Percentiles rank a stretch among this genome's conserved stretches.
Evolutionary conservation across 1,284 basidiomycete species (phyloP).

Genomic region (Ceratobasidium sp.): DNA sequence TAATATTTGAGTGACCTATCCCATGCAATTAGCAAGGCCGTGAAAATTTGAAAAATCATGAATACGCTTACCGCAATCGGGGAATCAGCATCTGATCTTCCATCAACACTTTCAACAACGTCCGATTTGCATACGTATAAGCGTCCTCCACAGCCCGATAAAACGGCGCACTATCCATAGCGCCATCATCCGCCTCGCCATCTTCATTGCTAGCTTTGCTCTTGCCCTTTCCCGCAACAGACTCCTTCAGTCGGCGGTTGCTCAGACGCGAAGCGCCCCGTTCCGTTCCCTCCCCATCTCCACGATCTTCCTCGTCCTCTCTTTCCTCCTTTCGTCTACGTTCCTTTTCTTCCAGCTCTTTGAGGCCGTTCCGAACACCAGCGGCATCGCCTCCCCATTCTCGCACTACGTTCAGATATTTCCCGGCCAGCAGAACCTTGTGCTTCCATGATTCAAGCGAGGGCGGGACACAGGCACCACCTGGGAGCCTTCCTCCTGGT

Average conservation of each 20-base stretch:
- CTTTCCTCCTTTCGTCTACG: constrained; percentile 48
- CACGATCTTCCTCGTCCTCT: constrained; percentile 62
- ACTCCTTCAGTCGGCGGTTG: constrained; percentile 56
- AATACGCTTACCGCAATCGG: constrained; percentile 71
- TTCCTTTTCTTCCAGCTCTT: constrained; percentile 33
- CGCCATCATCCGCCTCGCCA: constrained; percentile 46
- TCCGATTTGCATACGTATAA: constrained; percentile 91
- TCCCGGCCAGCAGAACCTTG: constrained; percentile 92
- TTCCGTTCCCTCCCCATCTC: constrained; percentile 51
- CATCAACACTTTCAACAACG: constrained; percentile 85
- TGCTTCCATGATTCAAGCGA: constrained; percentile 93
- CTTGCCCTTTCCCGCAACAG: constrained; percentile 46
- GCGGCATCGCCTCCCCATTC: constrained; percentile 85
- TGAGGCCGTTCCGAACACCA: constrained; percentile 47
- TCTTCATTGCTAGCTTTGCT: constrained; percentile 18
- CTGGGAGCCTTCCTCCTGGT: constrained; percentile 82
- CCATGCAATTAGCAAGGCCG: background rate
- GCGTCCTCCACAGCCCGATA: constrained; percentile 90
- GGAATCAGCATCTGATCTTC: constrained; percentile 89
- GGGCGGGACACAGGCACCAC: constrained; percentile 90
- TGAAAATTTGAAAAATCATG: background rate
- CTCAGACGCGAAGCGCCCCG: constrained; percentile 28
- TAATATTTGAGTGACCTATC: constrained; percentile 85
- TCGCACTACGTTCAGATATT: constrained; percentile 95
- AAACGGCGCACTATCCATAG: constrained; percentile 68